These are phyloP conservation scores for Aureobasidium mangrovei DNA, from an alignment of 2,329 filamentous ascomycete genomes.

Conservation along the genomic window DNA sequence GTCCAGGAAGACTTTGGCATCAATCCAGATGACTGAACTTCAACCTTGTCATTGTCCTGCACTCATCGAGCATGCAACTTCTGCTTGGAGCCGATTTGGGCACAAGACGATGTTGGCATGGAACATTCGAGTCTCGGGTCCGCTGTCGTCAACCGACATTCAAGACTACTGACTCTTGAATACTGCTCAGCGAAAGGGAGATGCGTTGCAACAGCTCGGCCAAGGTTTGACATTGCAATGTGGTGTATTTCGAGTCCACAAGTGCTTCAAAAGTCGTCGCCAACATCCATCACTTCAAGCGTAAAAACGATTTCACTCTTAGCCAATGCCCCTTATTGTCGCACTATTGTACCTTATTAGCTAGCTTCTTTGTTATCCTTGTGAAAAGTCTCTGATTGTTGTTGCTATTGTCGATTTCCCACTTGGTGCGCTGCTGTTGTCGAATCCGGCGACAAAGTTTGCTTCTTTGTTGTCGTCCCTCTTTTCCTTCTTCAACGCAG, in stretches of 20 bases:
- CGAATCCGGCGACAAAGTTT: background rate
- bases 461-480: background rate
- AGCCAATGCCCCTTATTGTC: background rate
- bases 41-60: background rate
- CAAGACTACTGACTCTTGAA: too few relatives aligned
- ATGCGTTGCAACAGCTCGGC: too few relatives aligned
- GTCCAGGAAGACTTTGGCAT: conserved; percentile 43
- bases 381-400: background rate
- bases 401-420: background rate
- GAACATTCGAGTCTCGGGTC: too few relatives aligned
- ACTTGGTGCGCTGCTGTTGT: background rate
- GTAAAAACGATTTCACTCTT: background rate
- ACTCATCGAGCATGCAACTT: background rate
- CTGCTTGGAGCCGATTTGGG: too few relatives aligned
- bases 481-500: too few relatives aligned
- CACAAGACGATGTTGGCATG: too few relatives aligned
- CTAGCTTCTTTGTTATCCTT: background rate
- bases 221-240: too few relatives aligned
- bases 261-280: too few relatives aligned
- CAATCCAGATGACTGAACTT: conserved; percentile 33
- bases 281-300: too few relatives aligned
- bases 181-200: too few relatives aligned
- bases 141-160: too few relatives aligned
- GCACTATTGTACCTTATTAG: background rate
- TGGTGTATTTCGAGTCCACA: too few relatives aligned